Conservation (phyloP, 2,329 filamentous ascomycete species). For the Pyrenochaeta sp. region DNA sequence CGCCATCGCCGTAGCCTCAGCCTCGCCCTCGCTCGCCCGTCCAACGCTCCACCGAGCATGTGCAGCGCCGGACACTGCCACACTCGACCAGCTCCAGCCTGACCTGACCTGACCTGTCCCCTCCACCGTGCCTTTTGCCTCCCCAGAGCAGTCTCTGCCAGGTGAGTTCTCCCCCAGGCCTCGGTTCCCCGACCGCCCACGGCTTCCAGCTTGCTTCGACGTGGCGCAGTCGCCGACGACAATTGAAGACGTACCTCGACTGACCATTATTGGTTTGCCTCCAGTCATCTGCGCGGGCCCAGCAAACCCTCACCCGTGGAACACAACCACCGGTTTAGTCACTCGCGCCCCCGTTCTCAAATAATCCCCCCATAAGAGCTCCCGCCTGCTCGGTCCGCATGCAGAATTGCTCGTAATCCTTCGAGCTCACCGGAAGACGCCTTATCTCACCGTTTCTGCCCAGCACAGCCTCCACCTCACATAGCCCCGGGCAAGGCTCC, state of each 20-base stretch:
- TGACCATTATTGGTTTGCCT: no score
- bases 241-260: no score
- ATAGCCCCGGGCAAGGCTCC: no score
- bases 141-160: conserved; percentile 3
- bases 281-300: no score
- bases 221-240: no score
- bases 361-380: conserved; percentile 7
- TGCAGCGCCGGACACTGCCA: conserved; percentile 14
- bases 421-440: conserved; percentile 36
- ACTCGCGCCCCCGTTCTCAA: no score
- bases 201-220: no score
- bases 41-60: conserved; percentile 18
- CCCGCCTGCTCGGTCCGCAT: conserved; percentile 26
- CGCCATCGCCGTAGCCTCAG: conserved; percentile 6
- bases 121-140: conserved; percentile 3
- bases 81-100: conserved; percentile 2
- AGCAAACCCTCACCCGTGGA: not conserved
- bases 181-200: no score
- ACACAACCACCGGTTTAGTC: no score
- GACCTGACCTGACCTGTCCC: conserved; percentile 4
- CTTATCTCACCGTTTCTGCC: conserved; percentile 37
- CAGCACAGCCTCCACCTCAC: conserved; percentile 10
- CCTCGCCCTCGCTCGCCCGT: not conserved
- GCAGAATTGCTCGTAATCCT: conserved; percentile 24
- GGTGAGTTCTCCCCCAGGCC: no score